These are phyloP conservation scores for Corrigiola litoralis DNA, from an alignment of 179 eudicot genomes.

Conservation along the genomic window DNA sequence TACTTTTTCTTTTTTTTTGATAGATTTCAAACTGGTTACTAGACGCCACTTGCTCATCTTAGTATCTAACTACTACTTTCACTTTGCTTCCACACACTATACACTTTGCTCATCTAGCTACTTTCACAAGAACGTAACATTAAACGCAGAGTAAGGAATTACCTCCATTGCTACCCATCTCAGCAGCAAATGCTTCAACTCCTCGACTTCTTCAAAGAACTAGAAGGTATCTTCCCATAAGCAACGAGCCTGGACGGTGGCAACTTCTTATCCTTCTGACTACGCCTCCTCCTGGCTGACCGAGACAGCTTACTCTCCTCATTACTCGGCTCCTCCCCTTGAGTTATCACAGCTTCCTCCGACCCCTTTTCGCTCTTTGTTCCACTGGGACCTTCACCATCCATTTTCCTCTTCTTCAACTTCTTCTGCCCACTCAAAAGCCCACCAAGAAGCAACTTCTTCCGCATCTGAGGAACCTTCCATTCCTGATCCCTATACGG, in stretches of 20 bases:
- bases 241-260: constrained; percentile 48
- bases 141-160: background rate
- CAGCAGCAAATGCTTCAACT: constrained; percentile 14
- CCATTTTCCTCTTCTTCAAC: constrained; percentile 25
- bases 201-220: constrained; percentile 55
- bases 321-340: constrained; percentile 26
- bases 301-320: constrained; percentile 42
- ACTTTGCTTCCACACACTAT: too few relatives aligned
- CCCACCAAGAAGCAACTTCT: constrained; percentile 25
- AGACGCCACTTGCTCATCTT: too few relatives aligned
- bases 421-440: constrained; percentile 11
- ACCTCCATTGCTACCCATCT: background rate
- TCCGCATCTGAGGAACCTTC: constrained; percentile 55
- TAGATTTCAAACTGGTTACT: too few relatives aligned
- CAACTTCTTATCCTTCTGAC: constrained; percentile 39
- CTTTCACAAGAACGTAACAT: background rate
- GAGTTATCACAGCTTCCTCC: constrained; percentile 14
- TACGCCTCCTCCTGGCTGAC: constrained; percentile 45
- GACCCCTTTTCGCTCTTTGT: background rate
- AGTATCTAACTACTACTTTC: too few relatives aligned
- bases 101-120: too few relatives aligned
- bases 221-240: constrained; percentile 50
- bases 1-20: too few relatives aligned
- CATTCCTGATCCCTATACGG: constrained; percentile 83
- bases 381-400: constrained; percentile 15